Base-by-base conservation (phyloP, 805 yeast species). In the Suhomyces sp. region DNA sequence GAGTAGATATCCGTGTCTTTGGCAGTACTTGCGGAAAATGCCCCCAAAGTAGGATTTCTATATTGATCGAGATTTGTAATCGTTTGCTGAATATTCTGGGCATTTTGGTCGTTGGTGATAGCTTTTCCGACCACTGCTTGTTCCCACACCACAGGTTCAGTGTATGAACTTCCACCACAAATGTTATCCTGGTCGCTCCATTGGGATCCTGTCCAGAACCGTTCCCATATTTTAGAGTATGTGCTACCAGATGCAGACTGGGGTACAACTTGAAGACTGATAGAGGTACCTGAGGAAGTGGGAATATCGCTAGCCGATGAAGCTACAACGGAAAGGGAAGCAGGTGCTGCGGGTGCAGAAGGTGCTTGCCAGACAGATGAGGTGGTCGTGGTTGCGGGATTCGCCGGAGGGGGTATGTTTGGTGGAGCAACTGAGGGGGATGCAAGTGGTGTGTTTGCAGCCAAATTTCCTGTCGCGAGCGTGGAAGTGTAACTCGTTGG, bases 101-200 rank as follows among this genome's bases (percentile, higher is more conserved):
- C 15, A 38, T 47, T 32, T n/a, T 41, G 38, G 6, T 41, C 19
- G 31, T 46, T 38, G 2, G 43, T 38, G 7, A 47, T 42, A 2
- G 54, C 51, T 29, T 44, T 46, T 4, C 58, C 53, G 14, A 45
- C 45, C 15, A 56, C 58, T 4, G 64, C 63, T 28, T 50, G 48
- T 13, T 50, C 48, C 64, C 63, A 58, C 1, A 56, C 49, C 3
- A 50, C 53, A 1, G 56, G 50, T 10, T 39, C 41, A 4, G n/a
- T 4, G 21, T 33, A 53, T 2, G 36, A 8, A 11, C 14, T 16
- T 6, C 42, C 45, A 15, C 6, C 17, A 39, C 59, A 55, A 12
- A 24, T 31, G n/a, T 42, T 35, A 25, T 54, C 58, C 21, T 47
- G 35, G n/a, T 38, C 31, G 29, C 42, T 47, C 48, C 56, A 46